Percentiles rank a stretch among this genome's conserved stretches.
Conservation (phyloP, 2,329 filamentous ascomycete genomes). For the Magnaporthales sp. region DNA sequence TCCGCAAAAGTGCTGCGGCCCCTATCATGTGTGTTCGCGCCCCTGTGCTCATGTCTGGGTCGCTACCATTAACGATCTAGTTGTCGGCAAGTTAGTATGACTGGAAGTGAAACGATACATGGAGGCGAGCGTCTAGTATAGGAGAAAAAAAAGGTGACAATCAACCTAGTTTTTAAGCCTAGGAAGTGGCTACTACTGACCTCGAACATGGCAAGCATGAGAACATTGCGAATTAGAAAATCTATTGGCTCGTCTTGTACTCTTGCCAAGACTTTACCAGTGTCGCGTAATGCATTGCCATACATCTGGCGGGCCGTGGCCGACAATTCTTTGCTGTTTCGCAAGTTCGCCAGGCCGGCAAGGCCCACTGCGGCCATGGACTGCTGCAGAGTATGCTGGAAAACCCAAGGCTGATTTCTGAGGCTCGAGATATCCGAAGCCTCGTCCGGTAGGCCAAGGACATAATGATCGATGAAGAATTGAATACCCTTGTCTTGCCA, state of each 20-base stretch:
- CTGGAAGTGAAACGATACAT: not conserved
- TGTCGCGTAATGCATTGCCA: constrained; percentile 40
- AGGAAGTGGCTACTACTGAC: too few relatives aligned
- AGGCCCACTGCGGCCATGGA: constrained; percentile 50
- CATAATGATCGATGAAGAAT: constrained; percentile 42
- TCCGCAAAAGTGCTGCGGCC: constrained; percentile 47
- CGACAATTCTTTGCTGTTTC: constrained; percentile 34
- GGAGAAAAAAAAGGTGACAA: too few relatives aligned
- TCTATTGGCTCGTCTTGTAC: constrained; percentile 25
- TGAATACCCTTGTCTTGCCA: constrained; percentile 37
- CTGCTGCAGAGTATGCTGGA: constrained; percentile 30
- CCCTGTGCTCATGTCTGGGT: constrained; percentile 25
- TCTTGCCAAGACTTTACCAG: constrained; percentile 29
- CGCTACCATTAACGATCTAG: constrained; percentile 36
- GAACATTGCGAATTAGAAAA: constrained; percentile 40
- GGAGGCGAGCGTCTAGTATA: too few relatives aligned
- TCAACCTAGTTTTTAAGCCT: too few relatives aligned
- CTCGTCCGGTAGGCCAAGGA: constrained; percentile 42
- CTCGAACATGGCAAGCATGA: constrained; percentile 54
- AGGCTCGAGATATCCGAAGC: constrained; percentile 30
- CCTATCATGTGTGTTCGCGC: constrained; percentile 52
- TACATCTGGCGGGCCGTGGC: constrained; percentile 43
- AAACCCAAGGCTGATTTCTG: constrained; percentile 24
- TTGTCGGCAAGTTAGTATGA: constrained; percentile 2
- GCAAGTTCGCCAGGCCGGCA: constrained; percentile 47